A percentile compares a stretch with the other conserved stretches of the same genome.
These are phyloP conservation scores for Fusarium pseudograminearum DNA, from an alignment of 2,329 filamentous ascomycete genomes.

Conservation along the genomic window DNA sequence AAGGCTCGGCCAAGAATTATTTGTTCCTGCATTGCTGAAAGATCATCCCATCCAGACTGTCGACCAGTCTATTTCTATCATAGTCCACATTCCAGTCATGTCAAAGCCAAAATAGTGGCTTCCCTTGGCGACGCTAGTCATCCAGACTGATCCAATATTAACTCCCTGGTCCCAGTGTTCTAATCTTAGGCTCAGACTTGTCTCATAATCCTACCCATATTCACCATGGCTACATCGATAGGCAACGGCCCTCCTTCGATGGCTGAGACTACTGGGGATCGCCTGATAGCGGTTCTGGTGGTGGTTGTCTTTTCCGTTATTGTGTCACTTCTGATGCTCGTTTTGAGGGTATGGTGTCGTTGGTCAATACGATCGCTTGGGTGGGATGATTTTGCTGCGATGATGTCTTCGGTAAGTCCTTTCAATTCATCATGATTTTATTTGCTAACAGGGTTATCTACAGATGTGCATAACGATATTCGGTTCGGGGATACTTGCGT, in stretches of 20 bases:
- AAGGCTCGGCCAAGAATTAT: background rate
- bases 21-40: background rate
- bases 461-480: constrained; percentile 23
- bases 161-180: background rate
- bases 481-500: constrained; percentile 13
- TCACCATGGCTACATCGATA: background rate
- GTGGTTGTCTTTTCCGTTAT: background rate
- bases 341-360: constrained; percentile 28
- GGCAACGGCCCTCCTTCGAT: background rate
- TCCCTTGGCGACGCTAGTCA: background rate
- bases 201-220: background rate
- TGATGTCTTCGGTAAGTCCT: constrained; percentile 11
- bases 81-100: background rate
- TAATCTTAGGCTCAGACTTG: rapidly evolving
- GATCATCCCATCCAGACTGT: background rate
- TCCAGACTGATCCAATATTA: background rate
- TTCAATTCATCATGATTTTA: rapidly evolving
- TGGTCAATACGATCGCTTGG: background rate
- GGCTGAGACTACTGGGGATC: background rate
- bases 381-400: constrained; percentile 28
- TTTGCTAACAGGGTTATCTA: background rate
- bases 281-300: background rate
- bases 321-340: constrained; percentile 12
- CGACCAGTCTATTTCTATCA: background rate
- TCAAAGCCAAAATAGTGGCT: background rate